Conservation (phyloP, 1,284 basidiomycete genomes). For the Thecaphora frezii region DNA sequence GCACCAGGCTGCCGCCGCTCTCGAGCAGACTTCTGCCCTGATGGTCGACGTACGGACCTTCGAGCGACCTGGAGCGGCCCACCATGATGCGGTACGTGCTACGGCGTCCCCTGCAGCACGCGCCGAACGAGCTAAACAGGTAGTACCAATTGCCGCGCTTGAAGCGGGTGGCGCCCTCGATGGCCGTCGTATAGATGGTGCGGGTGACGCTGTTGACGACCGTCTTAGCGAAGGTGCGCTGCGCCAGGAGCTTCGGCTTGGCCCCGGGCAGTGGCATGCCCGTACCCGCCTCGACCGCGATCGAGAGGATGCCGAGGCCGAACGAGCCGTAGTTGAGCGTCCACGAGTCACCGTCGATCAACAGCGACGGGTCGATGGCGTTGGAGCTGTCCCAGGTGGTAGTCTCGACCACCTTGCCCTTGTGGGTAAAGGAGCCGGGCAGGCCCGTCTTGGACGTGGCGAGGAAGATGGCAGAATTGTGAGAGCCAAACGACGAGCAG, state of each 20-base stretch:
- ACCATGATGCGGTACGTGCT: constrained; percentile 69
- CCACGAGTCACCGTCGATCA: constrained; percentile 24
- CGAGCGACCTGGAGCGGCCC: constrained; percentile 62
- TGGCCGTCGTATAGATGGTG: constrained; percentile 59
- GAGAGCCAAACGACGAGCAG: constrained; percentile 51
- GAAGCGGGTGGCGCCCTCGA: constrained; percentile 63
- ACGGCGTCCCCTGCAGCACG: constrained; percentile 64
- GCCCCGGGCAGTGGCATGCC: too few species aligned
- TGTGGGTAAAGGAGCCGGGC: constrained; percentile 62
- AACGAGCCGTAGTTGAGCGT: constrained; percentile 38
- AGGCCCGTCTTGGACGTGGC: constrained; percentile 60
- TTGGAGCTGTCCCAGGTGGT: constrained; percentile 63
- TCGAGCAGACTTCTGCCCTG: constrained; percentile 62
- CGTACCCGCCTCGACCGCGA: constrained; percentile 59
- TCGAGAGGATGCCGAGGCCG: constrained; percentile 30
- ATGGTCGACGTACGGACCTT: constrained; percentile 64
- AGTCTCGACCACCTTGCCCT: constrained; percentile 65
- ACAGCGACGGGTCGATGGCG: constrained; percentile 64
- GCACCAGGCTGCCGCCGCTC: constrained; percentile 66
- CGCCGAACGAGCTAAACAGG: constrained; percentile 67
- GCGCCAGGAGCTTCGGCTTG: too few species aligned
- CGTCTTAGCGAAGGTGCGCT: constrained; percentile 48
- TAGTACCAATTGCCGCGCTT: constrained; percentile 65
- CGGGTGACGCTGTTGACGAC: constrained; percentile 64
- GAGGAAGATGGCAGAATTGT: constrained; percentile 49